These are phyloP conservation scores for Tremella fuciformis DNA, from an alignment of 768 basidiomycete species.

Conservation along the genomic window DNA sequence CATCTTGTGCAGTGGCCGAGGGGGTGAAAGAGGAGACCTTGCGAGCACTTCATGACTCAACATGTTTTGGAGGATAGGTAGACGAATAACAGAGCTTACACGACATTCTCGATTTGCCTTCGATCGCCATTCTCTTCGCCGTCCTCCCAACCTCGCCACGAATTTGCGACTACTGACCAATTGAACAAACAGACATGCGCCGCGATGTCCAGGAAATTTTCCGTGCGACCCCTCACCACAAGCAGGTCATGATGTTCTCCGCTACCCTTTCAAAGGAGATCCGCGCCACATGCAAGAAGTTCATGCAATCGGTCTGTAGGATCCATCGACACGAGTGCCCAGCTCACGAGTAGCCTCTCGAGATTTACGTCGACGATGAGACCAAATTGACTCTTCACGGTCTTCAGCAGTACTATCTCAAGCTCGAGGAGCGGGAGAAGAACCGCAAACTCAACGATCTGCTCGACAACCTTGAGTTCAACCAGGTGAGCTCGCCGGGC, in stretches of 20 bases:
- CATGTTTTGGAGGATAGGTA: no score
- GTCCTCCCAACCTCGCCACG: not conserved
- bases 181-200: constrained; percentile 84
- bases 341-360: constrained; percentile 69
- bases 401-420: constrained; percentile 96
- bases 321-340: constrained; percentile 7
- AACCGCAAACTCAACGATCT: constrained; percentile 96
- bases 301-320: constrained; percentile 89
- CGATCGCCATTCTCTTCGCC: not conserved
- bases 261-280: constrained; percentile 97
- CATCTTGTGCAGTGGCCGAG: no score
- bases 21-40: no score
- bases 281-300: constrained; percentile 96
- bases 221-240: constrained; percentile 96
- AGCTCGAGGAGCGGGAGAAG: constrained; percentile 89
- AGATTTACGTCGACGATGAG: constrained; percentile 99
- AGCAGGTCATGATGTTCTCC: constrained; percentile 99
- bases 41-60: no score
- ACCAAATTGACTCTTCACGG: constrained; percentile 97
- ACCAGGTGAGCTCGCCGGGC: constrained; percentile 64
- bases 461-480: constrained; percentile 94
- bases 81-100: not conserved
- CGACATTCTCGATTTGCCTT: not conserved
- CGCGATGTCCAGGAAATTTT: constrained; percentile 99
- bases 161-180: not conserved